A percentile compares a stretch with the other conserved stretches of the same genome.
Conservation (phyloP, 805 yeast species). For the Brettanomyces bruxellensis region DNA sequence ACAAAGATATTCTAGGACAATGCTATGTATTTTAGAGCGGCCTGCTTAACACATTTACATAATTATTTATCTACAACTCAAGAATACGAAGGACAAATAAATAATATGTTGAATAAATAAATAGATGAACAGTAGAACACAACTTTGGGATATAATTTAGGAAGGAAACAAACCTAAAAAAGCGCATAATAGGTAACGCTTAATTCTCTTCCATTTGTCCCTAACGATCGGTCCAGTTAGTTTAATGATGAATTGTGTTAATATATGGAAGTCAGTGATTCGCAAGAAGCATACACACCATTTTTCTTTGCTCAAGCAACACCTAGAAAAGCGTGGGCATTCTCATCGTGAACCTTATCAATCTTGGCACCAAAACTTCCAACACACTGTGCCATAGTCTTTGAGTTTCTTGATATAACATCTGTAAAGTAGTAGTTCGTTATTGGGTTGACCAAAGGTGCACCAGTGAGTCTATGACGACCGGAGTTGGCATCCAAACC, state of each 20-base stretch:
- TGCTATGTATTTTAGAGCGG: slow-evolving; percentile 10
- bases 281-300: too few relatives aligned
- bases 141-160: not conserved
- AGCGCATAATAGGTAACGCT: too few relatives aligned
- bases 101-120: slow-evolving; percentile 4
- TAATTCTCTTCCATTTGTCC: too few relatives aligned
- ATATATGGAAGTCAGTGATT: too few relatives aligned
- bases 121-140: slow-evolving; percentile 1
- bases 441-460: slow-evolving; percentile 56
- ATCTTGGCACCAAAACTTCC: slow-evolving; percentile 59
- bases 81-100: not conserved
- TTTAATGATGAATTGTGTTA: too few relatives aligned
- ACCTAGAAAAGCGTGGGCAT: slow-evolving; percentile 25
- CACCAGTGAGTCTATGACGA: slow-evolving; percentile 29
- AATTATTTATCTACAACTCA: not conserved
- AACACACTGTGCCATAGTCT: slow-evolving; percentile 85
- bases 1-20: slow-evolving; percentile 11
- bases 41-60: not conserved
- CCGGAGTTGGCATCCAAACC: slow-evolving; percentile 39
- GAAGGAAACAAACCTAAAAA: too few relatives aligned
- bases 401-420: slow-evolving; percentile 77
- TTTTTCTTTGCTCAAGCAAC: slow-evolving; percentile 14
- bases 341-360: slow-evolving; percentile 46
- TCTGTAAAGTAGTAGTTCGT: slow-evolving; percentile 84
- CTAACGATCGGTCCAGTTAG: too few relatives aligned